These are phyloP conservation scores for Fragilaria crotonensis DNA, from an alignment of 108 stramenopile species.

Conservation along the genomic window DNA sequence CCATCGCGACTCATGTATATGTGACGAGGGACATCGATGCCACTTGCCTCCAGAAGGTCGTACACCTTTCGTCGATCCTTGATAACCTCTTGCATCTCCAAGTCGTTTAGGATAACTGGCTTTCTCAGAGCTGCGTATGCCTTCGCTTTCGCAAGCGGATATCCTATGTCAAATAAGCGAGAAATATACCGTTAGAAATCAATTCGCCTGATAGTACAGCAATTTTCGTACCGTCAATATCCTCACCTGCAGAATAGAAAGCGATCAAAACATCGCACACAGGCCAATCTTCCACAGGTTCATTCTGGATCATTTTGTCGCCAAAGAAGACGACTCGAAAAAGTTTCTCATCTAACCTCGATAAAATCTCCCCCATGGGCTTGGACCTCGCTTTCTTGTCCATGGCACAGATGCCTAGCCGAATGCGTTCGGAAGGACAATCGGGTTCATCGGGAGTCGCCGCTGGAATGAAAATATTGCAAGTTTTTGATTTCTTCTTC, in stretches of 20 bases:
- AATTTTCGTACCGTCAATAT: constrained; percentile 1
- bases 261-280: constrained; percentile 91
- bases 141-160: constrained; percentile 91
- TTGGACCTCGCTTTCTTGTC: constrained; percentile 92
- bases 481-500: neutral
- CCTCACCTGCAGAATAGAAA: constrained; percentile 63
- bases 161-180: constrained; percentile 36
- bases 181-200: neutral
- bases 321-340: constrained; percentile 92
- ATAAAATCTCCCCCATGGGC: constrained; percentile 97
- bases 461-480: constrained; percentile 19
- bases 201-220: neutral
- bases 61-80: constrained; percentile 92
- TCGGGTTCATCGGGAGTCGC: constrained; percentile 16
- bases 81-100: constrained; percentile 79
- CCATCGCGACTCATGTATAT: constrained; percentile 86
- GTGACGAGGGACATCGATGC: constrained; percentile 93
- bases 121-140: constrained; percentile 83
- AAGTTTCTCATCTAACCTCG: constrained; percentile 59
- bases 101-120: constrained; percentile 90
- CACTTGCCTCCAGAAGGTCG: constrained; percentile 77
- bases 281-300: constrained; percentile 92
- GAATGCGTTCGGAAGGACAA: constrained; percentile 41
- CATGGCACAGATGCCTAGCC: constrained; percentile 96
- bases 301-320: constrained; percentile 82